Evolutionary conservation across 1,139 yeast genomes (phyloP), one percentile per base, ranked within the genome.

Genomic region (Sugiyamaella japonica): DNA sequence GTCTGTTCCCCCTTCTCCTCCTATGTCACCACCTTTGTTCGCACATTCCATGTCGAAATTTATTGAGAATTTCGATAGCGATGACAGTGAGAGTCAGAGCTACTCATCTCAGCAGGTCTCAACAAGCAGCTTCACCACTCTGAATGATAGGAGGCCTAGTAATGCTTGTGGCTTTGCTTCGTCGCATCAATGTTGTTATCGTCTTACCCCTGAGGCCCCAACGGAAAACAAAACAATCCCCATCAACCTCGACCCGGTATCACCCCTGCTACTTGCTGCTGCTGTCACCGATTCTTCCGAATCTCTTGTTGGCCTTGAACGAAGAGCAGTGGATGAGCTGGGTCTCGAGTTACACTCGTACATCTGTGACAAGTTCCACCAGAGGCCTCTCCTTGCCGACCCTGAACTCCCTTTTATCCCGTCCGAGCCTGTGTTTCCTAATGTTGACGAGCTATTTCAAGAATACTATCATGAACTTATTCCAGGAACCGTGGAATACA

Each of bases 331-430:
- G 13, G 58, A 55, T 20, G 60, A 61, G 32, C 54, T 63, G 13
- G 44, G 54, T 16, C 61, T 63, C 7, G 66, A 63, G 28, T 55
- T 54, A 31, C 61, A 62, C 48, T 56, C 61, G 7, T 44, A 48
- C 16, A 58, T 65, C 32, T 58, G 58, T 17, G 69, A 66, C 57
- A 52, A 56, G 52, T 66, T 63, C 56, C 59, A 60, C 25, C 63
- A 61, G 29, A 57, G 64, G 7, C 67, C 69, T 0, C 48, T 65
- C 23, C 54, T 66, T 31, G 64, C 61, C 1, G 69, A 66, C 53
- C 67, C 67, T n/a, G 64, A 63, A 7, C 54, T 54, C 41, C 68
- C 69, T 7, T 62, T 62, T 40, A 59, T 64, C 23, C 66, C 66
- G 20, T 53, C 62, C 36, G 54, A 57, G 2, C 68, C 68, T 1